Evolutionary conservation across 2,329 filamentous ascomycete genomes (phyloP), one percentile per base, ranked within the genome.

Genomic region (Bipolaris oryzae): DNA sequence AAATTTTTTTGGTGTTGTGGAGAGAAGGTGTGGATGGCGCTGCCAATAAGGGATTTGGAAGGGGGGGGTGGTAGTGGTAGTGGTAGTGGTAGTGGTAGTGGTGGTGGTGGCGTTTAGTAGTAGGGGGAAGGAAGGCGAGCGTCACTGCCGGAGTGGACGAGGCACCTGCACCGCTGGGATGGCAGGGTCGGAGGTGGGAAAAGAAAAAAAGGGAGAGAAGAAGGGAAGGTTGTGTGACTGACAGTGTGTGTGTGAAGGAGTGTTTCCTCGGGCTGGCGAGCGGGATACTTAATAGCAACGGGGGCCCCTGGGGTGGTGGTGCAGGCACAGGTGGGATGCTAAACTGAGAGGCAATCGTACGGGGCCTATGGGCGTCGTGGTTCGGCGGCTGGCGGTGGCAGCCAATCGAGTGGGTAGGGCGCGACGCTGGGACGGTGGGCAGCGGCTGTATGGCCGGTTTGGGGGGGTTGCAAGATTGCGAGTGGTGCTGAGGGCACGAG

Each of bases 381-480:
- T 58, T 60, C 60, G 55, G 64, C 65, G 65, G 62, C 61, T 68
- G 63, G 56, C 57, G 39, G 55, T 62, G 54, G 55, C 62, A 64
- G 53, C 73, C 73, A 74, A 74, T 75, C 61, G 66, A 60, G 53
- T 47, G 50, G 46, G 62, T 68, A 70, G 67, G 64, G 71, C 72
- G 70, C 63, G 69, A 70, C 64, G 59, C 61, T 60, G 63, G 64
- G 64, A 63, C 63, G 53, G 33, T 48, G 49, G 57, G 52, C 66
- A 64, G 69, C 72, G 69, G 71, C 61, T 70, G 70, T 69, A 68
- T 70, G 71, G 72, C 70, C 65, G 58, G 61, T 67, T 68, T 64
- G 59, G 60, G 66, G 48, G 50, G 54, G 63, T 52, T 59, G 62
- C 60, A 62, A 69, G 62, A 64, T 63, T 64, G 70, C 63, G 64